phyloP scores from a whole-genome alignment of 2,329 filamentous ascomycete species.

The Penicillium sp. region DNA sequence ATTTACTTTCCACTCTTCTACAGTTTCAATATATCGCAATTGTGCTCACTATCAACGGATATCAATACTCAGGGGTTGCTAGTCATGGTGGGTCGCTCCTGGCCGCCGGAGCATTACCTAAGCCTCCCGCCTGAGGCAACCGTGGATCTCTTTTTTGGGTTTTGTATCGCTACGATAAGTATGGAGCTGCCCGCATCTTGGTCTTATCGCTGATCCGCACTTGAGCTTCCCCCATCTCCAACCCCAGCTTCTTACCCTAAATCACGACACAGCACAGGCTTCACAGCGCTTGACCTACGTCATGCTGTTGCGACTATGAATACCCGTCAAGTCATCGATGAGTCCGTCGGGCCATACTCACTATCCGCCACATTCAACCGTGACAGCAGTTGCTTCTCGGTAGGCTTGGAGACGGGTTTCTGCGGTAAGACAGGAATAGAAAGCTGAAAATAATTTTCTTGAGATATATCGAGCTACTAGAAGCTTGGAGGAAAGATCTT shows the following conservation, averaged over 20 bases:
- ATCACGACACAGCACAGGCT: background rate
- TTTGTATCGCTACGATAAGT: background rate
- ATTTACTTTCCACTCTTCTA: background rate
- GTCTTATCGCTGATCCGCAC: conserved; percentile 23
- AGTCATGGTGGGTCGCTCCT: conserved; percentile 25
- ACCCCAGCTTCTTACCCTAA: background rate
- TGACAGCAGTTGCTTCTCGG: conserved; percentile 80
- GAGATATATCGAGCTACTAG: background rate
- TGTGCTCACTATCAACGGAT: background rate
- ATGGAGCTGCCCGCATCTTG: conserved; percentile 23
- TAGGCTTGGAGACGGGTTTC: conserved; percentile 83
- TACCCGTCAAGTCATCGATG: conserved; percentile 80
- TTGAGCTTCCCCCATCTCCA: background rate
- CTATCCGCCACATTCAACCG: conserved; percentile 84
- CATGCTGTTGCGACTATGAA: conserved; percentile 64
- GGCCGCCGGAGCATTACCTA: conserved; percentile 24
- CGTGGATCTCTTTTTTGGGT: background rate
- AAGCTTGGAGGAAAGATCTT: background rate
- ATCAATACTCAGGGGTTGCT: conserved; percentile 28
- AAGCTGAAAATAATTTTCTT: background rate
- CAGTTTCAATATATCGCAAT: background rate
- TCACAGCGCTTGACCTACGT: background rate
- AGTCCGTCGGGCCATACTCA: conserved; percentile 69
- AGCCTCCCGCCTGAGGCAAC: conserved; percentile 12
- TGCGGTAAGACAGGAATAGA: conserved; percentile 59